phyloP scores from a whole-genome alignment of 345 rosid genomes.

The Melastoma malabathricum region DNA sequence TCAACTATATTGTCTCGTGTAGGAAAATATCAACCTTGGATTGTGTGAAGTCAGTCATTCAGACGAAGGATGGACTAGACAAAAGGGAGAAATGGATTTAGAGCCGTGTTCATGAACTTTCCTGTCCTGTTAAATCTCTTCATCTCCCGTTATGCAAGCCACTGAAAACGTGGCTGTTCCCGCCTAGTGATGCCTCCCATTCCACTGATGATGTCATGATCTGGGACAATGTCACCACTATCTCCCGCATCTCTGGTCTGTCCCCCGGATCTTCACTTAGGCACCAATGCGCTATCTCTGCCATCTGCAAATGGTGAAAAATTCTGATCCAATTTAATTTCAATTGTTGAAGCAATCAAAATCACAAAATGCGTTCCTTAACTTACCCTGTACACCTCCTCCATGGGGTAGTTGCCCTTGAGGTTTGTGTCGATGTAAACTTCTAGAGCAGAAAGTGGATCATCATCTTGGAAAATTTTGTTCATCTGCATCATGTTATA shows the following conservation, averaged over 20 bases:
- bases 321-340: neutral
- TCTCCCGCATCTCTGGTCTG: slow-evolving; percentile 50
- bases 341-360: neutral
- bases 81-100: neutral
- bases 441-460: slow-evolving; percentile 30
- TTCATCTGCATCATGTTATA: slow-evolving; percentile 17
- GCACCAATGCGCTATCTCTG: slow-evolving; percentile 39
- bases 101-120: neutral
- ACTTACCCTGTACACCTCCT: slow-evolving; percentile 34
- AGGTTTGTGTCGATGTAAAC: slow-evolving; percentile 32
- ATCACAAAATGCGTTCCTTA: neutral
- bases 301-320: slow-evolving; percentile 26
- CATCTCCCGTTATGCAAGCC: slow-evolving; percentile 41
- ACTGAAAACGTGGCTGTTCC: slow-evolving; percentile 46
- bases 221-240: slow-evolving; percentile 21
- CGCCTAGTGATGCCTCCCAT: slow-evolving; percentile 56
- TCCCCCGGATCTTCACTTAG: slow-evolving; percentile 30
- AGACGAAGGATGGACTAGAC: no score
- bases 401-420: slow-evolving; percentile 29
- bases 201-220: slow-evolving; percentile 31
- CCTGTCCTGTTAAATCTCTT: neutral
- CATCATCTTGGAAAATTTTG: slow-evolving; percentile 24
- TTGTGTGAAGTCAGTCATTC: no score
- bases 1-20: no score
- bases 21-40: no score